phyloP scores from a whole-genome alignment of 805 yeast genomes.

The Maudiozyma bulderi region DNA sequence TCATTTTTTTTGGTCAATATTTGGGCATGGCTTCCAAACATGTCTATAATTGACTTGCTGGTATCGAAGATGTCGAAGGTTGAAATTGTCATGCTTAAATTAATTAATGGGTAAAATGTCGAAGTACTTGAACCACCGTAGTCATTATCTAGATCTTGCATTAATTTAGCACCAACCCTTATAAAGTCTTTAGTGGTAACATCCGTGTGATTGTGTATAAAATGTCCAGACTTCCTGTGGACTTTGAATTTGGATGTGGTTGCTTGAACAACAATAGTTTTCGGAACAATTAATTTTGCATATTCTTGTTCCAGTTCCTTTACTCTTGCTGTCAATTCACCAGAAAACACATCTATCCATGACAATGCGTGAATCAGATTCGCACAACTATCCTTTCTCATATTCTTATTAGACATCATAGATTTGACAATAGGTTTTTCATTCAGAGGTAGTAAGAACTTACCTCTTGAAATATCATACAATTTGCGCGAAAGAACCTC shows the following conservation, averaged over 20 bases:
- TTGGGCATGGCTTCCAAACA: conserved; percentile 23
- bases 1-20: not conserved
- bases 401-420: conserved; percentile 83
- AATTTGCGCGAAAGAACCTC: conserved; percentile 44
- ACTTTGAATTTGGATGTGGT: conserved; percentile 19
- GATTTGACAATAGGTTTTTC: conserved; percentile 60
- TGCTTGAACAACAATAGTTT: conserved; percentile 35
- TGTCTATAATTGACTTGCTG: conserved; percentile 25
- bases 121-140: conserved; percentile 16
- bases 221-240: conserved; percentile 17
- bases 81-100: conserved; percentile 43
- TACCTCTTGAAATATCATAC: conserved; percentile 58
- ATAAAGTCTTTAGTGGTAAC: conserved; percentile 21
- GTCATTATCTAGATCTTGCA: conserved; percentile 32
- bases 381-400: conserved; percentile 46
- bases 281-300: conserved; percentile 34
- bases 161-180: conserved; percentile 30
- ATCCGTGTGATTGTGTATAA: conserved; percentile 7
- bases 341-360: conserved; percentile 79
- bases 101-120: conserved; percentile 38
- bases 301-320: conserved; percentile 62
- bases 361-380: conserved; percentile 47
- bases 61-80: conserved; percentile 40
- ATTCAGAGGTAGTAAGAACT: conserved; percentile 42
- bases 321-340: conserved; percentile 64